Evolutionary conservation across 179 eudicot species (phyloP).

Genomic region (Heliamphora pulchella): DNA sequence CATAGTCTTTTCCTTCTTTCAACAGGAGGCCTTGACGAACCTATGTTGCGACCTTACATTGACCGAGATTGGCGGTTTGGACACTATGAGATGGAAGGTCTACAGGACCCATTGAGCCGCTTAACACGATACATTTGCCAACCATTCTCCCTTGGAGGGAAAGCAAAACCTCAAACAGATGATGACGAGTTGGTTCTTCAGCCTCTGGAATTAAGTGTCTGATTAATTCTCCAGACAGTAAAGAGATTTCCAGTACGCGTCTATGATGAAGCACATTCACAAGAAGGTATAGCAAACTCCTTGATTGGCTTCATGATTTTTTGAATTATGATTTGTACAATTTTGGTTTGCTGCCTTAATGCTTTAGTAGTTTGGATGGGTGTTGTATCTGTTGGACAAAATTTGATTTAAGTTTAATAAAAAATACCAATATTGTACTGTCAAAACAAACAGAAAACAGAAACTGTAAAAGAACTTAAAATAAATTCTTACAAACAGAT

Average conservation of each 20-base stretch:
- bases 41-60: conserved; percentile 53
- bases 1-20: conserved; percentile 10
- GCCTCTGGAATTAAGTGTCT: conserved; percentile 27
- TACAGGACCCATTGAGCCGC: conserved; percentile 81
- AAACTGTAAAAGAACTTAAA: no score
- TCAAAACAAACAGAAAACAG: no score
- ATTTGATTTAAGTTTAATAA: no score
- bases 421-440: no score
- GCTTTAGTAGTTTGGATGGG: not conserved
- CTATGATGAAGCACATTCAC: not conserved
- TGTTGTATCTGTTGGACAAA: not conserved
- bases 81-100: conserved; percentile 91
- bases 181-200: conserved; percentile 36
- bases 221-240: conserved; percentile 2
- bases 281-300: conserved; percentile 9
- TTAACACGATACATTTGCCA: conserved; percentile 42
- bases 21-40: conserved; percentile 92
- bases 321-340: not conserved
- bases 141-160: conserved; percentile 38
- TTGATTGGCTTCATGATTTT: not conserved
- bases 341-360: not conserved
- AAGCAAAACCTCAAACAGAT: conserved; percentile 34
- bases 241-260: not conserved
- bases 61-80: conserved; percentile 95
- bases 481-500: no score